These are phyloP conservation scores for Pestalotiopsis sp. DNA, from an alignment of 2,329 filamentous ascomycete species.

Conservation along the genomic window DNA sequence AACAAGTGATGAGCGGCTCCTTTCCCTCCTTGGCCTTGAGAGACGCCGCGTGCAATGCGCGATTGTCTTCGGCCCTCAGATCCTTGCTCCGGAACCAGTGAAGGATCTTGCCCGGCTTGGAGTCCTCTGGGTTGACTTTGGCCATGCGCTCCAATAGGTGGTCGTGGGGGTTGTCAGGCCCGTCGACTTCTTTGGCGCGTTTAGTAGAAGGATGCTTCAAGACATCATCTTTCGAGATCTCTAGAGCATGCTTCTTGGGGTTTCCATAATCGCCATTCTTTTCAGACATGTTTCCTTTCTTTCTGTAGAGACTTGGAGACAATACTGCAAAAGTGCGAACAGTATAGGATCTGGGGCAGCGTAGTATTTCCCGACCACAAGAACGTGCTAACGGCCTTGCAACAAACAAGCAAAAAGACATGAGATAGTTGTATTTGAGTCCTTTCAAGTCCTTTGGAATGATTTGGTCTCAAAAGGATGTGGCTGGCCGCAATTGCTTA, in stretches of 20 bases:
- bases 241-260: constrained; percentile 22
- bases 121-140: background rate
- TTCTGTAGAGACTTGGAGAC: background rate
- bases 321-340: background rate
- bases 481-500: background rate
- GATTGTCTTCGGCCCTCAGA: constrained; percentile 26
- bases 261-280: background rate
- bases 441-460: background rate
- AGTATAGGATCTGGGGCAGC: background rate
- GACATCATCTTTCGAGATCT: constrained; percentile 20
- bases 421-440: background rate
- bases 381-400: background rate
- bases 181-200: constrained; percentile 27
- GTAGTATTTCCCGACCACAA: background rate
- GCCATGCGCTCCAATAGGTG: constrained; percentile 17
- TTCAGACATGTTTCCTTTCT: constrained; percentile 12
- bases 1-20: constrained; percentile 21
- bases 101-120: constrained; percentile 19
- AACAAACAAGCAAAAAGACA: background rate
- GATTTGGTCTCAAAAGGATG: background rate
- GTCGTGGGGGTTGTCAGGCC: constrained; percentile 20
- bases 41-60: constrained; percentile 22
- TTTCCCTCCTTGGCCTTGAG: constrained; percentile 20
- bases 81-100: constrained; percentile 29
- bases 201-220: constrained; percentile 29